phyloP scores from a whole-genome alignment of 306 rosid species.

The Astragalus glycyphyllos region DNA sequence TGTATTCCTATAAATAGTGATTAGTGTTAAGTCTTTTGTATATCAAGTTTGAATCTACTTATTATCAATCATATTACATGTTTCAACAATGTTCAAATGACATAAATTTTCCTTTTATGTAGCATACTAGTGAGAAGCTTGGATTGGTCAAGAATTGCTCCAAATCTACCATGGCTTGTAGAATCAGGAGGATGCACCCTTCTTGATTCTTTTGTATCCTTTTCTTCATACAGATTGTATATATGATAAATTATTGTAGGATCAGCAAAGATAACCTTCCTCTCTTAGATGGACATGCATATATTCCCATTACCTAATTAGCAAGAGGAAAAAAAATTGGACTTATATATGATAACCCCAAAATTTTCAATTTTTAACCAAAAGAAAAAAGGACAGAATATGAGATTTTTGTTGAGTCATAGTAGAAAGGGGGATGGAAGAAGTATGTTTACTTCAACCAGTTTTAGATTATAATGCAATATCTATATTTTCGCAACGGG shows the following conservation, averaged over 20 bases:
- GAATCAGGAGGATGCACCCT: conserved; percentile 73
- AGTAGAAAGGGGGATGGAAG: background rate
- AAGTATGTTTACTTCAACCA: conserved; percentile 30
- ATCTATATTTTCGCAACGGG: conserved; percentile 45
- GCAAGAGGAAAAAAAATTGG: too few relatives aligned
- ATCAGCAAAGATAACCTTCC: too few relatives aligned
- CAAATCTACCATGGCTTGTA: conserved; percentile 79
- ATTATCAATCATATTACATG: too few relatives aligned
- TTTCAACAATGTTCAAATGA: conserved; percentile 14
- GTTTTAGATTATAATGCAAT: conserved; percentile 62
- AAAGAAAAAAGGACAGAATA: background rate
- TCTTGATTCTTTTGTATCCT: conserved; percentile 77
- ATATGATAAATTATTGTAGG: too few relatives aligned
- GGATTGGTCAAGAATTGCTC: conserved; percentile 64
- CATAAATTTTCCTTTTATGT: conserved; percentile 24
- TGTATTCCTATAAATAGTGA: too few relatives aligned
- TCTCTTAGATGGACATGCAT: too few relatives aligned
- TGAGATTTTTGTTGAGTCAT: conserved; percentile 21
- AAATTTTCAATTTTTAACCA: background rate
- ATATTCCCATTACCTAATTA: background rate
- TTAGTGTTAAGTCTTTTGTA: too few relatives aligned
- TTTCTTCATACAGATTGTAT: background rate
- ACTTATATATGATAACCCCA: too few relatives aligned
- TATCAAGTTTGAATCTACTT: too few relatives aligned
- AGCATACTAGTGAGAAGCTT: conserved; percentile 68